Conservation (phyloP, 2,329 filamentous ascomycete species). For the Aschersonia sp. region DNA sequence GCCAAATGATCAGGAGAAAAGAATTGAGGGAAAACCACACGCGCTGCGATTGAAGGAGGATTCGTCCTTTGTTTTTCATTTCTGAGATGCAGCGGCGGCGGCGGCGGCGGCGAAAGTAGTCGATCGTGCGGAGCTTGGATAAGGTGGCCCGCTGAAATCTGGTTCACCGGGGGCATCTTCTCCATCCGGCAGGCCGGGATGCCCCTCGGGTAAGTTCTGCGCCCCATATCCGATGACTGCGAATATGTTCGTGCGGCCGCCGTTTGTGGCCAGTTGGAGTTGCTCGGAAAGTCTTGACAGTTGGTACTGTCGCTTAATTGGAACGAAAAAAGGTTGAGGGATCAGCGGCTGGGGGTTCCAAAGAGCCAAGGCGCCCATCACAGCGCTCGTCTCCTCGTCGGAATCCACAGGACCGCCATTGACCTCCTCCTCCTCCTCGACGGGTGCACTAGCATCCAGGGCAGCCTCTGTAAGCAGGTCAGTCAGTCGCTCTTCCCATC, state of each 20-base stretch:
- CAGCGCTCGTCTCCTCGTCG: conserved; percentile 81
- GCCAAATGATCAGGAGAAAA: no score
- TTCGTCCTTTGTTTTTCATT: conserved; percentile 14
- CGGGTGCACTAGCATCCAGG: conserved; percentile 81
- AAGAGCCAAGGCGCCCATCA: conserved; percentile 67
- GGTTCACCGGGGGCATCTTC: conserved; percentile 46
- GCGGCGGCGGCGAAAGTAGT: conserved; percentile 30
- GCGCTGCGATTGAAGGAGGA: no score
- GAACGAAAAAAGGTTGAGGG: conserved; percentile 45
- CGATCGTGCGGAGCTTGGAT: conserved; percentile 22
- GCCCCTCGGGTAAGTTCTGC: conserved; percentile 36
- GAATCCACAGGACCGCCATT: conserved; percentile 76
- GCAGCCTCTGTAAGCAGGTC: conserved; percentile 54
- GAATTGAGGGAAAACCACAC: no score
- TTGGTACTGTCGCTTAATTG: conserved; percentile 49
- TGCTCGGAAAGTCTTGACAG: conserved; percentile 50
- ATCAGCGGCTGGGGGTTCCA: conserved; percentile 69
- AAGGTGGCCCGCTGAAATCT: conserved; percentile 27
- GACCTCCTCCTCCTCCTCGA: conserved; percentile 73
- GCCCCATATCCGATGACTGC: conserved; percentile 41
- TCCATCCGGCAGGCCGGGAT: conserved; percentile 28
- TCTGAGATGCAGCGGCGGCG: conserved; percentile 18
- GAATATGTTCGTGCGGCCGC: conserved; percentile 51
- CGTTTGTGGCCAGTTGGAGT: conserved; percentile 50
- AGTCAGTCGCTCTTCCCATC: not conserved